Base-by-base conservation (phyloP, 192 early-diverging fungal genomes). In the Chytriomyces sp. region DNA sequence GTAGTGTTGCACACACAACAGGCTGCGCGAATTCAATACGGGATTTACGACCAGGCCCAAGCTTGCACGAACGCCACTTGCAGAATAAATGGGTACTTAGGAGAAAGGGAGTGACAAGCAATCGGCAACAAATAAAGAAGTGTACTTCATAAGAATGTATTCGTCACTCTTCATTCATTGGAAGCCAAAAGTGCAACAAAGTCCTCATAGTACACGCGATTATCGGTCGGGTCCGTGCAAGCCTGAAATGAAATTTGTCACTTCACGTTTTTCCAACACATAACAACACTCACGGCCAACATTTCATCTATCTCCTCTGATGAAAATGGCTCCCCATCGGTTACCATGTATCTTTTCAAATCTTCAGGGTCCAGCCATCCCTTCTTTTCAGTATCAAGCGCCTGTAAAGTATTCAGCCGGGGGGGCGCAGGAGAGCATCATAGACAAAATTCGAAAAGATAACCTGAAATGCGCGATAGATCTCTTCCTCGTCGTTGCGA, bases 281-380 rank as follows among this genome's bases (percentile, higher is more conserved):
- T 30, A 38, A 30, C 55, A 63, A 34, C 25, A 25, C 70, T 40
- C 49, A 84, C 82, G 61, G 73, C 74, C 40, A 86, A 36, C 84
- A 86, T 84, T 63, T 86, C 85, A 4, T 86, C 82, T 39, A 84
- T 78, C 59, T 86, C 85, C 30, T 86, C 85, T 5, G 52, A 30
- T 5, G 77, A 53, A 69, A 86, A 86, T 44, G 78, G 62, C 70
- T 86, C 85, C 3, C 82, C 82, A 38, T 82, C 77, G 3, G 61
- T 61, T 57, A 60, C 77, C 72, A 86, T 62, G 26, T 44, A 75
- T 30, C 55, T 22, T 17, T 74, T 63, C 33, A 86, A 65, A 26
- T 81, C 82, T 7, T 84, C 85, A 10, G 85, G 85, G 7, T 70
- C 39, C 52, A 86, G 56, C 49, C 68, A 86, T 3, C 82, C 82